Base-by-base conservation (phyloP, 2,329 filamentous ascomycete genomes). In the Colletotrichum sp. region DNA sequence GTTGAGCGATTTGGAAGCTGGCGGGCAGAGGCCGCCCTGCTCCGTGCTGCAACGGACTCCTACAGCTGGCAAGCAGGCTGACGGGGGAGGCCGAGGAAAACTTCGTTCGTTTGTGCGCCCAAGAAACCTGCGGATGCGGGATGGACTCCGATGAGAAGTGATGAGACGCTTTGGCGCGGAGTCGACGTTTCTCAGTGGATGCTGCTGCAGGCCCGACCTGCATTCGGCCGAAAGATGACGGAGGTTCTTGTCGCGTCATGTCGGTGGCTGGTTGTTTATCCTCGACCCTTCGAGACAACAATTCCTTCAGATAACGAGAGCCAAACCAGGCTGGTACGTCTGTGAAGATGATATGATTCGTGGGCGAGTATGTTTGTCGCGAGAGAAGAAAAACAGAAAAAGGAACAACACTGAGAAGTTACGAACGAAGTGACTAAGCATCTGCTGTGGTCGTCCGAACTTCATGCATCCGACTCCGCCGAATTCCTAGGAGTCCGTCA, bases 191-290 rank as follows among this genome's bases (percentile, higher is more conserved):
- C n/a, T 16, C 24, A 44, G 9, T 34, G 52, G 66, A 67, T 59
- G 66, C 24, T 36, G n/a, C 26, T 52, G 69, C 60, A 62, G 52
- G 26, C 21, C 13, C n/a, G 44, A 36, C 13, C 32, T 76, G 70
- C 36, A 59, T 62, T 57, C 70, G 71, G 64, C 74, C 64, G 74
- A 44, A 76, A 73, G 28, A 67, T 30, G 18, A 36, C 21, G n/a
- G 44, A 44, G 36, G 21, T n/a, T 52, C 63, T 8, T 10, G 24
- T n/a, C 36, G 28, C 26, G 24, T 52, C 63, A 32, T 66, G 13
- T 52, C 24, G 36, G 16, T 52, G 63, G 34, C 24, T 28, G 30
- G 36, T 26, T 3, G 63, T 66, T 7, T 8, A 39, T 34, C 26
- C 30, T 66, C 16, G 24, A 66, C 34, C 24, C 34, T 26, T 66